Evolutionary conservation across 331 rosid species (phyloP).

Genomic region (Cucumis variabilis): DNA sequence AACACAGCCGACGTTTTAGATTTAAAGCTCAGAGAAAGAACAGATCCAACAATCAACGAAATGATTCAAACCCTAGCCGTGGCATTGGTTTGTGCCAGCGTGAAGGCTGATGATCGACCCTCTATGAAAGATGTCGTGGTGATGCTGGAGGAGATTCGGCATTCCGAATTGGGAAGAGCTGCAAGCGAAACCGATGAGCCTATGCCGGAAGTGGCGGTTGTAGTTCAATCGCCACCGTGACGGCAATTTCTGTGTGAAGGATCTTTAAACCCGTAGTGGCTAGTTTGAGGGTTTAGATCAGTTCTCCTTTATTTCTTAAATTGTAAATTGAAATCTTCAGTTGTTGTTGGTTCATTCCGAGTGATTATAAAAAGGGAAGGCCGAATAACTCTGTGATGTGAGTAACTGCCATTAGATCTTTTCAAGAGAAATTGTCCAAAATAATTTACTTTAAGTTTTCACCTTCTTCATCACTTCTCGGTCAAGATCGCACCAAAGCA

Average conservation of each 20-base stretch:
- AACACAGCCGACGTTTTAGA: constrained; percentile 69
- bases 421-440: no score
- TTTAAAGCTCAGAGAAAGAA: constrained; percentile 66
- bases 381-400: no score
- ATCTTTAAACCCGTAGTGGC: constrained; percentile 31
- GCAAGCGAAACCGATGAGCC: constrained; percentile 44
- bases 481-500: no score
- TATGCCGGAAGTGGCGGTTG: constrained; percentile 47
- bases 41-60: constrained; percentile 69
- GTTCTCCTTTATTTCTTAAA: constrained; percentile 33
- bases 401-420: no score
- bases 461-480: no score
- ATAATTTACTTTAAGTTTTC: no score
- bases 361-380: no score
- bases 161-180: constrained; percentile 48
- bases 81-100: constrained; percentile 65
- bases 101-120: constrained; percentile 68
- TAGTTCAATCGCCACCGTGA: constrained; percentile 56
- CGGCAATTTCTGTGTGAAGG: constrained; percentile 47
- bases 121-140: constrained; percentile 84
- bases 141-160: constrained; percentile 76
- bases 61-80: constrained; percentile 84
- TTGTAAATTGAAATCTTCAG: not conserved
- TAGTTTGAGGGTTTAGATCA: not conserved
- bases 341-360: no score